A percentile compares a stretch with the other conserved stretches of the same genome.
Evolutionary conservation across 2,329 filamentous ascomycete species (phyloP).

Genomic region (Teratosphaeria nubilosa): DNA sequence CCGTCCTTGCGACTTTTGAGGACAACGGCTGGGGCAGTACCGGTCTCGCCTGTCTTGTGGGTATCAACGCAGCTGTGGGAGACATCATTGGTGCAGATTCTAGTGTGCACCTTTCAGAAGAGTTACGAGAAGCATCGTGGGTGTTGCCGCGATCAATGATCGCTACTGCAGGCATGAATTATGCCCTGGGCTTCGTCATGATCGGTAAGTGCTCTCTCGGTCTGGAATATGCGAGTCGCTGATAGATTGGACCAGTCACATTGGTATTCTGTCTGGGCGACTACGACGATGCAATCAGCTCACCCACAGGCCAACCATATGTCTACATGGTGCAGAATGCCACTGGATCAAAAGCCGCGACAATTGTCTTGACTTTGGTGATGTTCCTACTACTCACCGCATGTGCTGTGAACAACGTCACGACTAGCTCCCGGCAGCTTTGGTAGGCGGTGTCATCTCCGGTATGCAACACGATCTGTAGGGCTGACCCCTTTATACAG

Average conservation of each 20-base stretch:
- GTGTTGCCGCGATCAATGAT: slow-evolving; percentile 24
- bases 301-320: slow-evolving; percentile 3
- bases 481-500: slow-evolving; percentile 1
- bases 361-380: slow-evolving; percentile 7
- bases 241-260: not conserved
- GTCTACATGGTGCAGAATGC: slow-evolving; percentile 2
- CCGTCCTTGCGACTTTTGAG: not conserved
- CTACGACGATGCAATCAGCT: not conserved
- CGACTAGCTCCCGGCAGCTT: slow-evolving; percentile 1
- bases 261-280: slow-evolving; percentile 3
- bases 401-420: slow-evolving; percentile 2
- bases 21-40: not conserved
- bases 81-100: slow-evolving; percentile 22
- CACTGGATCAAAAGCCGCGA: slow-evolving; percentile 5
- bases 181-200: slow-evolving; percentile 16
- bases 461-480: not conserved
- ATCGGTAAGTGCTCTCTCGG: not conserved
- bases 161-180: slow-evolving; percentile 21
- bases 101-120: slow-evolving; percentile 27
- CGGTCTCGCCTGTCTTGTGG: slow-evolving; percentile 1
- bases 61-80: not conserved
- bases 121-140: slow-evolving; percentile 20
- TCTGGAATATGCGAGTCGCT: not conserved
- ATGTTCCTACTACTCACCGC: slow-evolving; percentile 6
- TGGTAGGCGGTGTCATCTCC: not conserved